Conservation (phyloP, 345 rosid genomes). For the Syzygium aromaticum region DNA sequence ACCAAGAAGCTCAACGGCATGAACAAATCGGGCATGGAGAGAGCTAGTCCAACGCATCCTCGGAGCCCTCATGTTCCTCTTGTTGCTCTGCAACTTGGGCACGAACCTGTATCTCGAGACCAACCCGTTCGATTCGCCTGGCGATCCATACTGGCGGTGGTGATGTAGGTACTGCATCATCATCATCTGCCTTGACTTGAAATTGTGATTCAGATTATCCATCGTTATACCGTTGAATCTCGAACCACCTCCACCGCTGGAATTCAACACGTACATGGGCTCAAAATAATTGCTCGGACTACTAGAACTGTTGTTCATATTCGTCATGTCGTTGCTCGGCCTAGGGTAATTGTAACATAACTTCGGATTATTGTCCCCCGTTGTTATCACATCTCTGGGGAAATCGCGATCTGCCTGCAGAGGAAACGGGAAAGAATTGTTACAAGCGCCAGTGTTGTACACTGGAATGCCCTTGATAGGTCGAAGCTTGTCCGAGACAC, state of each 20-base stretch:
- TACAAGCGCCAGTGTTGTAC: background rate
- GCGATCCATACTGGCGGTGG: background rate
- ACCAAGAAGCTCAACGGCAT: slow-evolving; percentile 41
- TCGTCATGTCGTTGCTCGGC: background rate
- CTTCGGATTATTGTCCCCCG: background rate
- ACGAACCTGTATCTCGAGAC: slow-evolving; percentile 35
- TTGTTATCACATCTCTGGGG: background rate
- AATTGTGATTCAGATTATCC: background rate
- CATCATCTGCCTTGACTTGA: background rate
- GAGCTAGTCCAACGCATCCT: slow-evolving; percentile 60
- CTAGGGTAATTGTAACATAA: background rate
- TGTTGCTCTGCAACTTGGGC: slow-evolving; percentile 35
- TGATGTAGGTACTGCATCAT: background rate
- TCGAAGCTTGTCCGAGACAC: slow-evolving; percentile 10
- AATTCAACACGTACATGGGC: background rate
- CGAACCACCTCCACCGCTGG: background rate
- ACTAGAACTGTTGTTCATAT: background rate
- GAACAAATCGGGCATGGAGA: slow-evolving; percentile 38
- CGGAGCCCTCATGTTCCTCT: slow-evolving; percentile 69
- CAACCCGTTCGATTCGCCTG: background rate
- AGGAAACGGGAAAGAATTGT: background rate
- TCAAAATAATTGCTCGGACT: background rate
- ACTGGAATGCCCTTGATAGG: slow-evolving; percentile 49
- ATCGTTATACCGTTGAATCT: background rate
- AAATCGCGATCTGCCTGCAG: background rate